Percentiles rank a stretch among this genome's conserved stretches.
phyloP scores from a whole-genome alignment of 169 alveolate genomes.

The Plasmodium reichenowi region DNA sequence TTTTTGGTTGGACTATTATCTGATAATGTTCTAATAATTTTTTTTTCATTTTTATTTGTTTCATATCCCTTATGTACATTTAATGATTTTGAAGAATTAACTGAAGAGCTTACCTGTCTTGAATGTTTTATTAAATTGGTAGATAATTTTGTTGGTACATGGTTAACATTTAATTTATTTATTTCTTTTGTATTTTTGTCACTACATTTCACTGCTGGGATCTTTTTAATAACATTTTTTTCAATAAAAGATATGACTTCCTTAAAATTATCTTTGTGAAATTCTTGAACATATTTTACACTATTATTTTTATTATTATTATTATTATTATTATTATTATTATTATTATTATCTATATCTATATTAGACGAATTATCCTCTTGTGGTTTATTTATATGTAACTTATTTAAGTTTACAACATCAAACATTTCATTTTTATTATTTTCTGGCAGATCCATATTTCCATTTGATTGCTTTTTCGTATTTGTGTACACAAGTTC shows the following conservation, averaged over 20 bases:
- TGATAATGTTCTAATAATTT: not conserved
- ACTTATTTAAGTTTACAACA: not conserved
- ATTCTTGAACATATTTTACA: not conserved
- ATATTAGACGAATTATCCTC: not conserved
- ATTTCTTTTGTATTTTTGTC: not conserved
- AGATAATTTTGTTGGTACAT: not conserved
- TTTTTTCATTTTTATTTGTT: conserved; percentile 8
- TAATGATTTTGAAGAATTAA: conserved; percentile 13
- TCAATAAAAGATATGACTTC: conserved; percentile 66
- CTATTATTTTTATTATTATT: not conserved
- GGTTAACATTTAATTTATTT: not conserved
- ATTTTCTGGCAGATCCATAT: not conserved
- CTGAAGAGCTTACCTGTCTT: not conserved
- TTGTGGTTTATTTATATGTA: not conserved
- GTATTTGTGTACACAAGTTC: not conserved
- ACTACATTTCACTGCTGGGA: conserved; percentile 9
- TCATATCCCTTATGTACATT: not conserved
- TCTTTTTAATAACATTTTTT: conserved; percentile 57
- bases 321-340: not conserved
- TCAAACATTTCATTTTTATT: not conserved
- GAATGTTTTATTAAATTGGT: not conserved
- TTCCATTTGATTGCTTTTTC: not conserved
- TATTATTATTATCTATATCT: not conserved
- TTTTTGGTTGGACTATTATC: conserved; percentile 12
- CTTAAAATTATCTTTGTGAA: conserved; percentile 42